Evolutionary conservation across 176 grass and related monocot species (phyloP), one percentile per base, ranked within the genome.

Genomic region (Bothriochloa decipiens): DNA sequence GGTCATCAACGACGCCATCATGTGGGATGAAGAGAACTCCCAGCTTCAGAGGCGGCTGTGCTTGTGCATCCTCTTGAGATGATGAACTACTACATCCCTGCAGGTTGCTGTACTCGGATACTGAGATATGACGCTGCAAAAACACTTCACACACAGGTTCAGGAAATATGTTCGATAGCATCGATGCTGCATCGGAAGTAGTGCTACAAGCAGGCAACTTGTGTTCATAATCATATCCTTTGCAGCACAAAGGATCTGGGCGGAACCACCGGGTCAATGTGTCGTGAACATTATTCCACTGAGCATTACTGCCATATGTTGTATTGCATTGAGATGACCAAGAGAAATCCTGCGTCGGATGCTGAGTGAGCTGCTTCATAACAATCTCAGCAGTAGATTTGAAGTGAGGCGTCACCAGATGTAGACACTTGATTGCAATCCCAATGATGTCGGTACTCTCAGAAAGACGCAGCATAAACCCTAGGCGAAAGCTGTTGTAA

Each of bases 331-430:
- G 46, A 49, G 46, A 49, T 49, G 46, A 27, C 13, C 35, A 71
- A 6, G 43, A 28, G 67, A 82, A 71, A 82, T 82, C 80, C 58
- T 82, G 67, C 4, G 80, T 82, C 20, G 80, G 65, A 14, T 71
- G 80, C 14, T 60, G 49, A 4, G 25, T 60, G 15, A 82, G 37
- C 36, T 72, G 35, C 15, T 13, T 82, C n/a, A 71, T 43, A 18
- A 71, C 50, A 82, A 71, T 0, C 1, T 82, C 67, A 8, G 68
- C 35, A 1, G 23, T 43, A 27, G 67, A 72, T 4, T 82, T 71
- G 80, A 82, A 82, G 36, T 72, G 68, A 61, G 80, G 67, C 42
- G 67, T 82, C 7, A 72, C 50, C 0, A 45, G 2, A 23, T 41
- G 80, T 11, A 82, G 71, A 20, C 80, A 82, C n/a, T 71, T 71